phyloP scores from a whole-genome alignment of 768 basidiomycete genomes.

The Porpolomopsis calyptriformis region DNA sequence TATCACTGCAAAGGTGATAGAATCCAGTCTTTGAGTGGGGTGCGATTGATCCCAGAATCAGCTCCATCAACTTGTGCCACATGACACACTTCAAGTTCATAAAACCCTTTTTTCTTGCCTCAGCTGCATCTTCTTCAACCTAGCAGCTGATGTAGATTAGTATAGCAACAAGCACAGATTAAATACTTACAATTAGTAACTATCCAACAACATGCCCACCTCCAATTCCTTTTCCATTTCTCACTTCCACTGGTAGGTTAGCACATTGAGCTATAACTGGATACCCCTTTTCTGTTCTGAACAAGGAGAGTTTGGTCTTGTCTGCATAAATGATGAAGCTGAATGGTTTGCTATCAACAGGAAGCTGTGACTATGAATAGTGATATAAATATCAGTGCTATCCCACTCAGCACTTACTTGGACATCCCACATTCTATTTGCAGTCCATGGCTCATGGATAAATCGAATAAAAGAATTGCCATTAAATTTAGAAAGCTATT shows the following conservation, averaged over 20 bases:
- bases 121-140: constrained; percentile 22
- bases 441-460: constrained; percentile 29
- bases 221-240: constrained; percentile 25
- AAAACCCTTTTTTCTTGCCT: constrained; percentile 21
- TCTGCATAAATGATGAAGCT: constrained; percentile 31
- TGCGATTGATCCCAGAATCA: constrained; percentile 21
- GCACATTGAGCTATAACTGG: constrained; percentile 25
- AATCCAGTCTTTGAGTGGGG: constrained; percentile 14
- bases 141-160: background rate
- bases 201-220: constrained; percentile 28
- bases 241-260: constrained; percentile 22
- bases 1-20: constrained; percentile 19
- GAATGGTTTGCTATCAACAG: constrained; percentile 17
- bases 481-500: constrained; percentile 20
- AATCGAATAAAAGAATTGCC: constrained; percentile 19
- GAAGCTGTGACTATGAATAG: constrained; percentile 12
- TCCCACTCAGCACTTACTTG: constrained; percentile 20
- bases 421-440: constrained; percentile 25
- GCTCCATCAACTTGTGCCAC: constrained; percentile 27
- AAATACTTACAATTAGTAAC: constrained; percentile 31
- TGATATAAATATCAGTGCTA: background rate
- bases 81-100: constrained; percentile 24
- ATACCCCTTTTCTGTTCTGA: constrained; percentile 29
- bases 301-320: constrained; percentile 28
- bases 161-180: too few species aligned